Base-by-base conservation (phyloP, 257 asterid species). In the Lycium barbarum region DNA sequence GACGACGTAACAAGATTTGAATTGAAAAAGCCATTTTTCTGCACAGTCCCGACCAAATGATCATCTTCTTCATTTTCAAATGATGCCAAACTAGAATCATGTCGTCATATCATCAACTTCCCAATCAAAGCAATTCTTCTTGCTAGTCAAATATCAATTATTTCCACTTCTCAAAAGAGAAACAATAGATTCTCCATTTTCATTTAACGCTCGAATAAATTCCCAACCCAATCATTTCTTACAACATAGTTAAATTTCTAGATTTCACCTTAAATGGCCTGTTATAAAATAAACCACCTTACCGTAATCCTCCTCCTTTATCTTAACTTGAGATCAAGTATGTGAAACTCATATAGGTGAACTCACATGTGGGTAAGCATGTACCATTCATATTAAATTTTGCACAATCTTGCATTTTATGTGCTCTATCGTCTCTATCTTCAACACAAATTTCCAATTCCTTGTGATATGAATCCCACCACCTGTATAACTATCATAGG, bases 361-460 rank as follows among this genome's bases (percentile, higher is more conserved):
- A 72, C 14, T 43, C 80, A 13, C 6, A 45, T 5, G 80, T 72
- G 80, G 38, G 18, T 72, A 72, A 72, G n/a, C 80, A 72, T n/a
- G 80, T 45, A 20, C 38, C 58, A 10, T 20, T n/a, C 55, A 45
- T 45, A 20, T n/a, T 5, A 72, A 45, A 2, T n/a, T 72, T 10
- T 45, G 58, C 35, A 72, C 10, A 45, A 22, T 72, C 57, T 45
- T 73, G 80, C 59, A 73, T 2, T 17, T 40, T n/a, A 72, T 72
- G 38, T 72, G 80, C 11, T 43, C 18, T 7, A 54, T 68, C 36
- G 38, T 72, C 58, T 72, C 53, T 73, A 45, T 72, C 38, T 45
- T 45, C n/a, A n/a, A 73, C 80, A 47, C 38, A 66, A 33, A 73
- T 73, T 45, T 73, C 38, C 80, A 73, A 45, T 45, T 51, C 18